Base-by-base conservation (phyloP, 495 filamentous ascomycete species). In the Hypoxylon crocopeplum region DNA sequence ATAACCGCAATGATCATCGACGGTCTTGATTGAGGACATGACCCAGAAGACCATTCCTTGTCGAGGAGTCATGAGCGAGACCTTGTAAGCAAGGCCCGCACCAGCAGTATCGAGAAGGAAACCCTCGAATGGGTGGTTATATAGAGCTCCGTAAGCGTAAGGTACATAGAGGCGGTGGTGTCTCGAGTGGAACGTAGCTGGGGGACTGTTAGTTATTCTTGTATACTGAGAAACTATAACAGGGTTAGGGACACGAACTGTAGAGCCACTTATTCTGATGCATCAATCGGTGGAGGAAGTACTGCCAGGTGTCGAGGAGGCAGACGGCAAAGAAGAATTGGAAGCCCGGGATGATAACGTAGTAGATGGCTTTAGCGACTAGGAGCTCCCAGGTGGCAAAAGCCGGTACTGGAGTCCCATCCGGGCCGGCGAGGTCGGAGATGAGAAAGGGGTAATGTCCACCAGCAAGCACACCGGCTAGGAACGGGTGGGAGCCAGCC, bases 1-100 rank as follows among this genome's bases (percentile, higher is more conserved):
- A 66, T 97, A 98, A 54, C 94, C 94, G 73, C 92, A 97, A 74
- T 98, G 94, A 69, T 98, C 94, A 69, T 97, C 93, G 19, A 98
- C 92, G 0, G 92, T 97, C 79, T 98, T 98, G 80, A 96, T 85
- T 40, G 89, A 93, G 34, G 86, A 90, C 69, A 81, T 74, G 10
- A 86, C 88, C 73, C 94, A 96, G 77, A 97, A 96, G 67, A 81
- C 83, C 78, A 96, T 91, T 56, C 83, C 85, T 69, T 94, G 88
- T 29, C 93, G 85, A 39, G 83, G 82, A 25, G 83, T 88, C 84
- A 98, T 86, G 30, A 89, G 79, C 0, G 89, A 78, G 13, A 88
- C 64, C 62, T 94, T 84, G 75, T 93, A 97, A 8, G 83, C 91
- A 29, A 97, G 68, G 10, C 88, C 87, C 2, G 93, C 86, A 39